Conservation (phyloP, 2,329 filamentous ascomycete genomes). For the Metarhizium guizhouense region DNA sequence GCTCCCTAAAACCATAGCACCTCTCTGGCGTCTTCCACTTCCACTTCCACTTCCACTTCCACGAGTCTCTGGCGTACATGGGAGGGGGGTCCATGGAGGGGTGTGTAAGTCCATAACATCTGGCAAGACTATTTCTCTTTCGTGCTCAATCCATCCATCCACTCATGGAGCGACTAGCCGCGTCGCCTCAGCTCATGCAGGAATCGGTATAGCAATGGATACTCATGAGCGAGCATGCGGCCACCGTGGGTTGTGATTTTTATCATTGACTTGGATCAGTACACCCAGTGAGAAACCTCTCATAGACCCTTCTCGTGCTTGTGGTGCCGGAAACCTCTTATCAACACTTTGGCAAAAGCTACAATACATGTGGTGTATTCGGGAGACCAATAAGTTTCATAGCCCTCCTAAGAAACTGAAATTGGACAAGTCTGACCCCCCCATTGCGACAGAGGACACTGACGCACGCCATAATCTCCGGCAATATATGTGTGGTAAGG, state of each 20-base stretch:
- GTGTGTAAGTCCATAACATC: constrained; percentile 2
- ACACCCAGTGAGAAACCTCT: neutral
- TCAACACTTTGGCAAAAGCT: too few relatives aligned
- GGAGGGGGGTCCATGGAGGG: neutral
- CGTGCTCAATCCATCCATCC: constrained; percentile 1
- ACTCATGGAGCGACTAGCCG: constrained; percentile 1
- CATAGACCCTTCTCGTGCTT: neutral
- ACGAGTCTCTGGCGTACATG: neutral
- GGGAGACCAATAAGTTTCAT: too few relatives aligned
- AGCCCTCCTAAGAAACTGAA: too few relatives aligned
- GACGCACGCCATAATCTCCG: neutral
- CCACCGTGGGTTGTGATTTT: neutral
- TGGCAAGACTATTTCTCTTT: neutral
- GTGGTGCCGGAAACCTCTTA: too few relatives aligned
- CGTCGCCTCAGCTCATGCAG: constrained; percentile 6
- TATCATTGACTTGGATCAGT: neutral
- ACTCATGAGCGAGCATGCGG: neutral
- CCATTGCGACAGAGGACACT: neutral
- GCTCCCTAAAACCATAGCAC: neutral
- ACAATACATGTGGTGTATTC: too few relatives aligned
- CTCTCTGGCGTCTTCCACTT: neutral
- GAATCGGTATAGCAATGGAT: neutral
- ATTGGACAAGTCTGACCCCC: neutral
- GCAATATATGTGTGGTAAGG: neutral
- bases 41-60: neutral